Percentiles rank a stretch among this genome's conserved stretches.
Conservation (phyloP, 495 filamentous ascomycete species). For the Beverwykella pulmonaria region DNA sequence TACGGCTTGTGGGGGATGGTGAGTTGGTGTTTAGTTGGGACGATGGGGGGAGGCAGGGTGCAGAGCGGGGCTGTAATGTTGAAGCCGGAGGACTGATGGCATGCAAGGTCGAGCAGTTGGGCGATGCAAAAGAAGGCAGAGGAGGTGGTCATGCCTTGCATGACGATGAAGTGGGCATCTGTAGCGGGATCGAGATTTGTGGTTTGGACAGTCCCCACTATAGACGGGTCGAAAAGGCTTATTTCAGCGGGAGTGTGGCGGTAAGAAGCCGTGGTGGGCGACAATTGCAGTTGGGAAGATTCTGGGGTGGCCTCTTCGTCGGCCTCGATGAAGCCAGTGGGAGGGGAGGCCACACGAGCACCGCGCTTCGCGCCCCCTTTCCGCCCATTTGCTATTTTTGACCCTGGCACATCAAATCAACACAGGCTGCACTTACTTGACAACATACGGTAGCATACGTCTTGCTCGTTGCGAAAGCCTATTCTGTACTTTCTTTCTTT, state of each 20-base stretch:
- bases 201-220: not conserved
- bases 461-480: not conserved
- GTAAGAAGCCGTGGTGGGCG: not conserved
- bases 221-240: not conserved
- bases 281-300: not conserved
- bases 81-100: not conserved
- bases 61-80: not conserved
- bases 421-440: not conserved
- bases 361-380: not conserved
- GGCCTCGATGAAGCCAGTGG: not conserved
- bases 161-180: conserved; percentile 1
- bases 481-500: not conserved
- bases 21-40: not conserved
- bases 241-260: not conserved
- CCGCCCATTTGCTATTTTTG: not conserved
- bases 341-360: not conserved
- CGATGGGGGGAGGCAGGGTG: not conserved
- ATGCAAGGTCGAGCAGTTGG: not conserved
- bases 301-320: not conserved
- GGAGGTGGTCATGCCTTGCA: not conserved
- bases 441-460: not conserved
- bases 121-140: not conserved
- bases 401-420: not conserved
- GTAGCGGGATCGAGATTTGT: not conserved
- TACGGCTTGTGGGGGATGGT: not conserved